Conservation (phyloP, 129 eudicot genomes). For the Flaveria linearis region DNA sequence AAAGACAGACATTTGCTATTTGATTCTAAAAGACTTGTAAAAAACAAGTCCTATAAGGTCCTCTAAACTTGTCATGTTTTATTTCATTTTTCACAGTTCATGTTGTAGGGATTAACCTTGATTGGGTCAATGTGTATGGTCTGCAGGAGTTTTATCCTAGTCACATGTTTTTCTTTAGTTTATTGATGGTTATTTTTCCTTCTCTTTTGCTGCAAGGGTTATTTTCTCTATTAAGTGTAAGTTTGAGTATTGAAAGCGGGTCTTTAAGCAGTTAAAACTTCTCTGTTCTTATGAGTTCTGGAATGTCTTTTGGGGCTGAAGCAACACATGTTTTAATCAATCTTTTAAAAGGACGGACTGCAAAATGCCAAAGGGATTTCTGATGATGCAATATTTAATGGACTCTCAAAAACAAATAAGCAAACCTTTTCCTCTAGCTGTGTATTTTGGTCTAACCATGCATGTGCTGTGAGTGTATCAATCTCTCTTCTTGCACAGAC, state of each 20-base stretch:
- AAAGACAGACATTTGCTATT: background rate
- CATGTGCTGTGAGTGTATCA: conserved; percentile 63
- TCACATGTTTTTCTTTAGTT: too few species aligned
- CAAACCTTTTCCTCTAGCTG: conserved; percentile 74
- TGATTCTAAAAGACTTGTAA: background rate
- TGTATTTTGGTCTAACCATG: conserved; percentile 68
- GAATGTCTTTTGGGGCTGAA: too few species aligned
- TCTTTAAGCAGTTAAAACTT: too few species aligned
- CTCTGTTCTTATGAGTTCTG: too few species aligned
- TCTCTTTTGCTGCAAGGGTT: too few species aligned
- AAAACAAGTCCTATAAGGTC: background rate
- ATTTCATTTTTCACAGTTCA: background rate
- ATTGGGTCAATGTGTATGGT: too few species aligned
- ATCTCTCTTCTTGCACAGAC: conserved; percentile 72
- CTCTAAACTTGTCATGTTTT: background rate
- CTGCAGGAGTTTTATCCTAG: too few species aligned
- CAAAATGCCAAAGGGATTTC: background rate
- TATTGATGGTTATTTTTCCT: too few species aligned
- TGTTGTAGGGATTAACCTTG: too few species aligned
- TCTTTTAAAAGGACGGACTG: background rate
- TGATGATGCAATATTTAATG: background rate
- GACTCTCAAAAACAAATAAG: background rate
- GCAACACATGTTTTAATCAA: background rate
- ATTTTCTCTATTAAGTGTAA: too few species aligned
- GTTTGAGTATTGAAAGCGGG: too few species aligned